phyloP scores from a whole-genome alignment of 768 basidiomycete genomes.

The Paxillus involutus region DNA sequence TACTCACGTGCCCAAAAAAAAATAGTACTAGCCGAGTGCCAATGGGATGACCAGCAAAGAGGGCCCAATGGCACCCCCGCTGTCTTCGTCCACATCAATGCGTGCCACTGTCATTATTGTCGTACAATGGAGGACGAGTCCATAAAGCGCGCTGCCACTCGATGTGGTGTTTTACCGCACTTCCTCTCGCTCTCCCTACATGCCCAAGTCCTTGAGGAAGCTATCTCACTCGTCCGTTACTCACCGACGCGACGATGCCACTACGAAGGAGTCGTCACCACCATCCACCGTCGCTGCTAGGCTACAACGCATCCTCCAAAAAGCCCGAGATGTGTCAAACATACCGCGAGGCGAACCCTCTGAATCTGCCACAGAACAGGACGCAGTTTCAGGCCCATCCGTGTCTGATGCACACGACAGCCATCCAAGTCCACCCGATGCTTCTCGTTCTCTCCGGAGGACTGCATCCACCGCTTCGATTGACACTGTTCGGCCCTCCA shows the following conservation, averaged over 20 bases:
- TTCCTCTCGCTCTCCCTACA: not conserved
- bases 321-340: not conserved
- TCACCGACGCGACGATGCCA: not conserved
- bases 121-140: not conserved
- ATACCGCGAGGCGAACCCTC: not conserved
- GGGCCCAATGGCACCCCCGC: too few species aligned
- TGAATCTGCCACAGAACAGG: not conserved
- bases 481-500: conserved; percentile 10
- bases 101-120: not conserved
- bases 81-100: not conserved
- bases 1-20: too few species aligned
- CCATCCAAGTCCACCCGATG: not conserved
- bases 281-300: not conserved
- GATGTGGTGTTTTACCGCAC: not conserved
- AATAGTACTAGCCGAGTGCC: too few species aligned
- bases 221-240: not conserved
- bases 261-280: not conserved
- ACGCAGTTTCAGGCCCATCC: not conserved
- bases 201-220: not conserved
- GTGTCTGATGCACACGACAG: not conserved
- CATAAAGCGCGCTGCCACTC: not conserved
- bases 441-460: conserved; percentile 12
- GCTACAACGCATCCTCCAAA: not conserved
- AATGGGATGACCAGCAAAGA: too few species aligned
- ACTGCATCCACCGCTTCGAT: conserved; percentile 18